phyloP scores from a whole-genome alignment of 805 yeast genomes.

The Wickerhamomyces ciferrii region DNA sequence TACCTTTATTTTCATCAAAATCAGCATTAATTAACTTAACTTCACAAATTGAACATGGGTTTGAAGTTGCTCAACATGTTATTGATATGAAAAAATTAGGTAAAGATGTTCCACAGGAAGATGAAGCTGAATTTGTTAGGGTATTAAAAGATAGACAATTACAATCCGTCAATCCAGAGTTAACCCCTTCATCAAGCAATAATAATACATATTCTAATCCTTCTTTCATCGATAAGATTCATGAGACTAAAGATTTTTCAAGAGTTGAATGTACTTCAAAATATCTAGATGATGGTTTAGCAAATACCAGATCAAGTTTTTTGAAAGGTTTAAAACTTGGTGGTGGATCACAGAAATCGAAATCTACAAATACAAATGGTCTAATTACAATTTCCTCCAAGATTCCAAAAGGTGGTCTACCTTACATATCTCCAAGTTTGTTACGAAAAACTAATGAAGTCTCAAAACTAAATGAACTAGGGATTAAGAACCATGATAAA shows the following conservation, averaged over 20 bases:
- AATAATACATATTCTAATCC: background rate
- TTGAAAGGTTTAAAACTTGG: background rate
- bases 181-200: background rate
- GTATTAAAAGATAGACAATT: background rate
- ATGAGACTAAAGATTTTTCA: background rate
- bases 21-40: slow-evolving; percentile 6
- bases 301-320: background rate
- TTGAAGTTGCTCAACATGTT: slow-evolving; percentile 13
- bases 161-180: background rate
- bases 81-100: slow-evolving; percentile 6
- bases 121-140: slow-evolving; percentile 1
- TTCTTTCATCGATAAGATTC: background rate
- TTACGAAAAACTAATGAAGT: slow-evolving; percentile 30
- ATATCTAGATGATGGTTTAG: background rate
- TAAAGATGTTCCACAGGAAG: background rate
- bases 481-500: slow-evolving; percentile 27
- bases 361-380: slow-evolving; percentile 12
- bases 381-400: slow-evolving; percentile 23
- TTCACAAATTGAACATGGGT: slow-evolving; percentile 8
- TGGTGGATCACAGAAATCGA: background rate
- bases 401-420: slow-evolving; percentile 29
- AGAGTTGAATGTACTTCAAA: background rate
- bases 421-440: slow-evolving; percentile 32
- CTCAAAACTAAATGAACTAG: slow-evolving; percentile 26
- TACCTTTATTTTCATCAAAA: slow-evolving; percentile 14